Conservation (phyloP, 805 yeast species). For the Starmerella bacillaris region DNA sequence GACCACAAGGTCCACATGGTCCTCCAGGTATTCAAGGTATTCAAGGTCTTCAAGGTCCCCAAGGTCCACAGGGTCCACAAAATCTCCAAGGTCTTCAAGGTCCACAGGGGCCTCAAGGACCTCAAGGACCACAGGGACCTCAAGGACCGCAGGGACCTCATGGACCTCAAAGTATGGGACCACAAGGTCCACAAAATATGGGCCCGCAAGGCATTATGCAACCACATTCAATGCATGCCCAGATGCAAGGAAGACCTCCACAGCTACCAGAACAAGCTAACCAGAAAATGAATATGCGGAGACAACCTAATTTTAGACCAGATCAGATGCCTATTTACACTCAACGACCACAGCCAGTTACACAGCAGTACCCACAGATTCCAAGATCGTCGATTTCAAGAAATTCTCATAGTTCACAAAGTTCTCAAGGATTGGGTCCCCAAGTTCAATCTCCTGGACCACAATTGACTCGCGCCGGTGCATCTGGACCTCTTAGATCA, state of each 20-base stretch:
- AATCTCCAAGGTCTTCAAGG: too few species aligned
- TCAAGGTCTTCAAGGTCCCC: neutral
- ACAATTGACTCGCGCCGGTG: too few species aligned
- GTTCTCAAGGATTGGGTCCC: too few species aligned
- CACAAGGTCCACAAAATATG: neutral
- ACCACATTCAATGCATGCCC: neutral
- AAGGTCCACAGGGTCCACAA: neutral
- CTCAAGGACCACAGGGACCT: constrained; percentile 3
- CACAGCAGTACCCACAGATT: neutral
- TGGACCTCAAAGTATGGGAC: neutral
- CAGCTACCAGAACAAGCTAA: too few species aligned
- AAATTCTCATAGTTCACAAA: neutral
- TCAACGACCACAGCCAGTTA: neutral
- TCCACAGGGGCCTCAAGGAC: constrained; percentile 5
- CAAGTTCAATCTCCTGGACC: too few species aligned
- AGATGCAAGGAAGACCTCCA: too few species aligned
- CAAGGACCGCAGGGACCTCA: constrained; percentile 1
- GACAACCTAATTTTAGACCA: too few species aligned
- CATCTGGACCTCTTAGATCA: too few species aligned
- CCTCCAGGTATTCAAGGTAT: neutral
- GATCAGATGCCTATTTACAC: neutral
- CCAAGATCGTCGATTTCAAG: constrained; percentile 1
- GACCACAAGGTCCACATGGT: neutral
- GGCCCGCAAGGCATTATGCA: neutral
- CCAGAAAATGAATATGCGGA: too few species aligned